Base-by-base conservation (phyloP, 306 rosid genomes). In the Cercis canadensis region DNA sequence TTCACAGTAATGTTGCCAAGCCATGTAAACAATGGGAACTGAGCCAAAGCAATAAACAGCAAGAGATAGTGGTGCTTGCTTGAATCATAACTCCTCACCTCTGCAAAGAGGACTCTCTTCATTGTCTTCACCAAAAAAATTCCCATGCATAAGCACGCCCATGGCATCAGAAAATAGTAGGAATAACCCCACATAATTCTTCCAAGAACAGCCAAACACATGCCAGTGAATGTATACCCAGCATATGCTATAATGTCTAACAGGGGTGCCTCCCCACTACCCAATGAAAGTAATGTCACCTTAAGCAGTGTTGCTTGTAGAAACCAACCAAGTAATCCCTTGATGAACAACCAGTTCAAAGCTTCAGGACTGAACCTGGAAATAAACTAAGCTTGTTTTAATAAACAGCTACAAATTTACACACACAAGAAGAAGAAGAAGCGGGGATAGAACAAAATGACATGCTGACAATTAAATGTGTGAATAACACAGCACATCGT, bases 21-120 rank as follows among this genome's bases (percentile, higher is more conserved):
- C 94, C 94, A 88, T 7, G 56, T 79, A 67, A 83, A 85, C 18
- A 88, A 76, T 24, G 93, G 93, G 37, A 88, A 81, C 82, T 88
- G 93, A 57, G 85, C 87, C 84, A 88, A 78, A 65, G 85, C 90
- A 57, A 86, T 83, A 52, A 88, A 81, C 65, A 86, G 79, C 87
- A 88, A 75, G 46, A 85, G 87, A 76, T 85, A 85, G 69, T 86
- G 90, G 57, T 88, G 89, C 80, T 59, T 81, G 86, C 90, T 86
- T 7, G 88, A 86, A 77, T 88, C 90, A 69, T 79, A 86, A 37
- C 81, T 85, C 73, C 90, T 80, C 60, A 83, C 87, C 81, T 88
- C 94, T 2, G 88, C 94, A 69, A 88, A 88, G 31, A 88, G 89
- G 15, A 86, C 90, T 72, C 94, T 83, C 81, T 88, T 88, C 94